Base-by-base conservation (phyloP, 306 rosid species). In the Rubus parviflorus region DNA sequence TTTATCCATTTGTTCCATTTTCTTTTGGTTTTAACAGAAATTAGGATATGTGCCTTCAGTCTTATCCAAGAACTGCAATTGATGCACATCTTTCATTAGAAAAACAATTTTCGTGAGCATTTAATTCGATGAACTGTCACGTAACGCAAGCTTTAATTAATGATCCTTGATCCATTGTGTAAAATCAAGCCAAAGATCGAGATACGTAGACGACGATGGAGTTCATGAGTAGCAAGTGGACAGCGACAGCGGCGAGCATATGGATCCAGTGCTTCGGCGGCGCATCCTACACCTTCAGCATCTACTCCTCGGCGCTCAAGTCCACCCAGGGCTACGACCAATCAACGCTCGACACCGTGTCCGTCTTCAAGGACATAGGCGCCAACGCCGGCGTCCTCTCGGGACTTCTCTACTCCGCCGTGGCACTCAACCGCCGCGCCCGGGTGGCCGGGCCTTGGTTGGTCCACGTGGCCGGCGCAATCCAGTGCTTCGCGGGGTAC, bases 321-420 rank as follows among this genome's bases (percentile, higher is more conserved):
- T 86, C 97, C 10, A 61, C 85, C 9, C 97, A 92, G 40, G 83
- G 84, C 54, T 95, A 95, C 79, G 89, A 89, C 45, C 97, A 95
- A 82, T 92, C 96, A 56, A 92, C 98, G 3, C 95, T 95, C 73
- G 97, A 92, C 81, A 88, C 97, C 35, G 96, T 95, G 25, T 92
- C 97, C 13, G 97, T 95, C 67, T 95, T 95, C 96, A 92, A 95
- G 22, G 97, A 95, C 84, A 86, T 95, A 61, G 98, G 97, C 1
- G 96, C 92, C 51, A 92, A 90, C 85, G 91, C 87, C 43, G 98
- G 98, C 47, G 41, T 89, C 68, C 81, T 95, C 58, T 83, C 98
- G 16, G 97, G 97, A 43, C 82, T 95, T 56, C 93, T 90, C 37
- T 95, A 86, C 83, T 80, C 97, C 71, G 96, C 90, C 72, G 93